Conservation (phyloP, 306 rosid species). For the barrel medic (Medicago truncatula) region MtrunA17r5.0-ANR NC_053048.1:51588501-51589000, state of each 20-base stretch:
- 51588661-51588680: no score
- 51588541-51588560: no score
- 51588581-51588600: no score
- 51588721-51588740: neutral
- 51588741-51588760: neutral
- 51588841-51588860: constrained; percentile 4
- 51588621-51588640: no score
- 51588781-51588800: neutral
- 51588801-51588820: constrained; percentile 2
- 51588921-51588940: neutral
- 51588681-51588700: no score
- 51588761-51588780: neutral
- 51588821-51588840: neutral
- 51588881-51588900: neutral
- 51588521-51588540: no score
- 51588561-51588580: no score
- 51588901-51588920: neutral
- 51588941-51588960: neutral
- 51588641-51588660: no score
- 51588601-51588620: no score
- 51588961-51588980: neutral
- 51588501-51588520: no score
- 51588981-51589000: constrained; percentile 1
- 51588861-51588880: neutral
- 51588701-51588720: neutral